A percentile compares a stretch with the other conserved stretches of the same genome.
Evolutionary conservation across 257 asterid species (phyloP).

Genomic region (Rauvolfia tetraphylla): DNA sequence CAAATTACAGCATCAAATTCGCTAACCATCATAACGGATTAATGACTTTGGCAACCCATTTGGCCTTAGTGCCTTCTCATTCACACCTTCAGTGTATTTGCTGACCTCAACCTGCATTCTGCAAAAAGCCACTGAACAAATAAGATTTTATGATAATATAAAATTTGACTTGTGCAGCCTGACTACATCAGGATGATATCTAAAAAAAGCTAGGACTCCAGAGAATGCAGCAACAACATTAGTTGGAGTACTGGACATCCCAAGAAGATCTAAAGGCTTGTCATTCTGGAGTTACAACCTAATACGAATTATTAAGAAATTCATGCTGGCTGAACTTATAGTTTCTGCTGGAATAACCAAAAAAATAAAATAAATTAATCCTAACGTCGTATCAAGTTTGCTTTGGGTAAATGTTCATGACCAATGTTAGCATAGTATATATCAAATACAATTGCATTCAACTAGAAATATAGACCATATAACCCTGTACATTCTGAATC

Average conservation of each 20-base stretch:
- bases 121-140: slow-evolving; percentile 19
- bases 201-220: background rate
- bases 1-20: slow-evolving; percentile 7
- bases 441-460: background rate
- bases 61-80: slow-evolving; percentile 76
- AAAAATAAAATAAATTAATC: too few species aligned
- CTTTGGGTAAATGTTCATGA: background rate
- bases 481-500: background rate
- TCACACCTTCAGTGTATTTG: slow-evolving; percentile 91
- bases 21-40: slow-evolving; percentile 88
- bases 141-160: background rate
- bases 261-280: background rate
- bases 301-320: background rate
- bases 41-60: slow-evolving; percentile 91
- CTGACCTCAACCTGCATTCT: slow-evolving; percentile 99
- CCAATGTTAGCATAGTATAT: background rate
- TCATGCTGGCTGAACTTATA: background rate
- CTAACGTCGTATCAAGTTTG: background rate
- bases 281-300: background rate
- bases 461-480: background rate
- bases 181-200: background rate
- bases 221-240: too few species aligned
- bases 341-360: background rate
- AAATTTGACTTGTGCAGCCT: background rate
- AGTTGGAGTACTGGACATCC: background rate